Percentiles rank a stretch among this genome's conserved stretches.
Conservation (phyloP, 768 basidiomycete genomes). For the Boletus rex-veris region DNA sequence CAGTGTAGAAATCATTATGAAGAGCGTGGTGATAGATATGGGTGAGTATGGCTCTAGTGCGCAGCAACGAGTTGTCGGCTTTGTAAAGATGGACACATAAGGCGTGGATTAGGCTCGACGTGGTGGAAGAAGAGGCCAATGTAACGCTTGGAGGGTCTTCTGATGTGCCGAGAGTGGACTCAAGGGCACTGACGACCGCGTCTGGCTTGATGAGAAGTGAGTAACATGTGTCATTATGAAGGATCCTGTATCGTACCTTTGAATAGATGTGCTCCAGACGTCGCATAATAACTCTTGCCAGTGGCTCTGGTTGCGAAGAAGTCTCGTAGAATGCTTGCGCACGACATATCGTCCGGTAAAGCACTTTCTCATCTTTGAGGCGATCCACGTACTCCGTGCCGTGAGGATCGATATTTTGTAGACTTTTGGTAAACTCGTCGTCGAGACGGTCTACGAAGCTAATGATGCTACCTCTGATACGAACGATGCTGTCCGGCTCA, state of each 20-base stretch:
- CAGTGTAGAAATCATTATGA: conserved; percentile 94
- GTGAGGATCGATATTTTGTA: conserved; percentile 98
- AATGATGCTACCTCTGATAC: conserved; percentile 92
- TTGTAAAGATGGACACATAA: conserved; percentile 93
- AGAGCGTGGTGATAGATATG: conserved; percentile 98
- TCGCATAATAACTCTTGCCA: conserved; percentile 89
- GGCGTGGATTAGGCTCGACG: conserved; percentile 78
- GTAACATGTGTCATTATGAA: not conserved
- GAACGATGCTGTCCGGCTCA: conserved; percentile 70
- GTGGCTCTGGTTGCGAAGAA: conserved; percentile 69
- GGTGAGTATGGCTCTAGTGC: conserved; percentile 94
- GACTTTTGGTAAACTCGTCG: conserved; percentile 95
- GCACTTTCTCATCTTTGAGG: conserved; percentile 90
- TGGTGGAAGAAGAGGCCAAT: conserved; percentile 50
- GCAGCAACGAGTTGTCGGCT: conserved; percentile 83
- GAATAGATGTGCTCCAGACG: conserved; percentile 97
- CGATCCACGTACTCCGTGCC: conserved; percentile 99
- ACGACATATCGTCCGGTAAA: conserved; percentile 91
- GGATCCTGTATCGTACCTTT: conserved; percentile 54
- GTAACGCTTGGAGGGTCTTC: conserved; percentile 62
- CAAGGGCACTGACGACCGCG: conserved; percentile 86
- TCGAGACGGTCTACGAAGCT: conserved; percentile 94
- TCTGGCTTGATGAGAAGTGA: conserved; percentile 65
- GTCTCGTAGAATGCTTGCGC: conserved; percentile 91
- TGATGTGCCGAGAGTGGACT: conserved; percentile 58